These are phyloP conservation scores for Alternaria ventricosa DNA, from an alignment of 2,329 filamentous ascomycete genomes.

Conservation along the genomic window DNA sequence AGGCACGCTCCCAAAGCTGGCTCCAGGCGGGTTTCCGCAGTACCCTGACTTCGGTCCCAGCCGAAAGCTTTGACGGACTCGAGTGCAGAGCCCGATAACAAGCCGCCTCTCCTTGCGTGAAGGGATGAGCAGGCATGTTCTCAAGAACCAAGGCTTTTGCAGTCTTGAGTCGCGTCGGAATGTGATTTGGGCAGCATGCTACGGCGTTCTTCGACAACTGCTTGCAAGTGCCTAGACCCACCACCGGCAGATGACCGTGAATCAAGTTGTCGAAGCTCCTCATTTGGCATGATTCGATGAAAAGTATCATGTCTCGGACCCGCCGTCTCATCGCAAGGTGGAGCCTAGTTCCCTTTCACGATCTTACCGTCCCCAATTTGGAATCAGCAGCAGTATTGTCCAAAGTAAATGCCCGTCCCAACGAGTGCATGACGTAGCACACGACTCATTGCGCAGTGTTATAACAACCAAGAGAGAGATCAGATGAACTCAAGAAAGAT, in stretches of 20 bases:
- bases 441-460: conserved; percentile 6
- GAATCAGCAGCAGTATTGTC: conserved; percentile 11
- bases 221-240: neutral
- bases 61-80: conserved; percentile 25
- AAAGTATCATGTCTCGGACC: conserved; percentile 19
- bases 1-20: conserved; percentile 44
- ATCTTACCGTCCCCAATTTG: conserved; percentile 22
- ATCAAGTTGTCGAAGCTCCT: conserved; percentile 16
- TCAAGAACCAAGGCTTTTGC: neutral
- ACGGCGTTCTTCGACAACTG: neutral
- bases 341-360: conserved; percentile 23
- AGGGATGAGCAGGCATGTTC: neutral
- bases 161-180: neutral
- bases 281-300: conserved; percentile 28
- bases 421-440: conserved; percentile 24
- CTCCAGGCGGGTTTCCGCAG: conserved; percentile 29
- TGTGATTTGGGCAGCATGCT: conserved; percentile 3
- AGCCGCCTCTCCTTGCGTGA: conserved; percentile 5
- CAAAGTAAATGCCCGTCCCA: conserved; percentile 16
- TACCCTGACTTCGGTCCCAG: conserved; percentile 34
- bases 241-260: conserved; percentile 11
- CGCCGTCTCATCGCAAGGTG: conserved; percentile 27
- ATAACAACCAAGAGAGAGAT: conserved; percentile 16
- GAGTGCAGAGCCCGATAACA: conserved; percentile 10
- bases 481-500: conserved; percentile 15